A percentile compares a stretch with the other conserved stretches of the same genome.
These are phyloP conservation scores for Hansenula lynferdii DNA, from an alignment of 1,139 yeast species.

Conservation along the genomic window DNA sequence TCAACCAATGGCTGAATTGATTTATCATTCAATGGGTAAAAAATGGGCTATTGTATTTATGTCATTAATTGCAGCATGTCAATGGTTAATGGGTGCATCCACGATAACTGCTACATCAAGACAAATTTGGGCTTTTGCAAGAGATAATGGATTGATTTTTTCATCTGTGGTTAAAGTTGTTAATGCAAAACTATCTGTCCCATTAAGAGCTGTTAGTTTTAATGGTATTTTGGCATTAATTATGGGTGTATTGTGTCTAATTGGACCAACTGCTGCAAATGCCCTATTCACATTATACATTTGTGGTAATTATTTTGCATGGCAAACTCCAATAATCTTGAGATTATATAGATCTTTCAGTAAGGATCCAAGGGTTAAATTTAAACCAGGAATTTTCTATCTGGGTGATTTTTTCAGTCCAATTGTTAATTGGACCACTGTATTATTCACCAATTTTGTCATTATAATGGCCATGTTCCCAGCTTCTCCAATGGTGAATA, in stretches of 20 bases:
- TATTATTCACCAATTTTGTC: constrained; percentile 22
- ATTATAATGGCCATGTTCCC: constrained; percentile 41
- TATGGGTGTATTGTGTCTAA: constrained; percentile 55
- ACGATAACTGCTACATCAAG: constrained; percentile 46
- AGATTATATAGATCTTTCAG: constrained; percentile 37
- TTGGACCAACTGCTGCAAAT: constrained; percentile 54
- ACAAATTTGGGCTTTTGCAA: constrained; percentile 48
- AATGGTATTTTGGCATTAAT: constrained; percentile 42
- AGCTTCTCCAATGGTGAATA: constrained; percentile 27
- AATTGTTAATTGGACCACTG: constrained; percentile 4
- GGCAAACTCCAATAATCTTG: constrained; percentile 53
- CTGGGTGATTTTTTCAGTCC: constrained; percentile 4
- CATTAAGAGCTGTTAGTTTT: constrained; percentile 55
- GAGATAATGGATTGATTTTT: constrained; percentile 43
- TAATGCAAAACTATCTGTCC: constrained; percentile 46
- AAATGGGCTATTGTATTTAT: constrained; percentile 66
- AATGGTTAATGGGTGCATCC: constrained; percentile 63
- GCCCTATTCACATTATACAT: constrained; percentile 56
- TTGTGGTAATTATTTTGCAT: constrained; percentile 58
- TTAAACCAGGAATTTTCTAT: constrained; percentile 36
- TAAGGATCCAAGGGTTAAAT: constrained; percentile 29
- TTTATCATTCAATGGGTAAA: constrained; percentile 61
- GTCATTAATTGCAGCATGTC: constrained; percentile 55
- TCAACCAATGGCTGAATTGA: constrained; percentile 60
- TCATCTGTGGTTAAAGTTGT: constrained; percentile 46